Evolutionary conservation across 2,329 filamentous ascomycete genomes (phyloP), one percentile per base, ranked within the genome.

Genomic region (Penicillium aurantiogriseum): DNA sequence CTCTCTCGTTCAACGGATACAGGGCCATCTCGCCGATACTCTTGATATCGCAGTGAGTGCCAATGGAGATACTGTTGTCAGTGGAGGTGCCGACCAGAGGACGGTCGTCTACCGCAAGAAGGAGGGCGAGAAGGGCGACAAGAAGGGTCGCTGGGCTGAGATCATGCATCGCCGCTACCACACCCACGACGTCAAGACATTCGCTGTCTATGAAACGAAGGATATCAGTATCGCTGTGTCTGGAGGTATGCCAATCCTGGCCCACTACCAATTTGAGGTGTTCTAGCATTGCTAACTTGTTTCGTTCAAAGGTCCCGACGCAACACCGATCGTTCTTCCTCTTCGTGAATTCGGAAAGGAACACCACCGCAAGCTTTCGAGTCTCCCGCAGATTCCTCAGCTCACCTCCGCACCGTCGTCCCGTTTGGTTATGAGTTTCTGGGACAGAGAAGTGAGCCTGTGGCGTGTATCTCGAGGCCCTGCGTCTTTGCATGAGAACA

Each of bases 101-200:
- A 95, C 94, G 2, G 88, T 92, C 6, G 80, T 93, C 45, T 96
- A 95, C 77, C 89, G 87, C 72, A 85, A 87, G 64, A 77, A 74
- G 63, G 74, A 68, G 47, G 75, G 68, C 53, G 72, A 73, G 56
- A 79, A 77, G 56, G 82, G 83, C 45, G 80, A 84, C 23, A 82
- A 82, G 57, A 80, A 82, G 52, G 75, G 73, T 63, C 85, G 88
- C 70, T 99, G 94, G 94, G 85, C 85, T 57, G 93, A 94, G 74
- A 82, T 91, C n/a, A 89, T 86, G 74, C 91, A 96, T 70, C 84
- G 90, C 64, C 84, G 91, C 69, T 92, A 93, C 70, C 94, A 99
- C 71, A 86, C 88, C 45, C 92, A 97, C 74, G 94, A 99, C 77
- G 92, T 97, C 68, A 97, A 97, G 78, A 85, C 91, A 1, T 90